Conservation (phyloP, 345 rosid species). For the Eucalyptus tenuipes region DNA sequence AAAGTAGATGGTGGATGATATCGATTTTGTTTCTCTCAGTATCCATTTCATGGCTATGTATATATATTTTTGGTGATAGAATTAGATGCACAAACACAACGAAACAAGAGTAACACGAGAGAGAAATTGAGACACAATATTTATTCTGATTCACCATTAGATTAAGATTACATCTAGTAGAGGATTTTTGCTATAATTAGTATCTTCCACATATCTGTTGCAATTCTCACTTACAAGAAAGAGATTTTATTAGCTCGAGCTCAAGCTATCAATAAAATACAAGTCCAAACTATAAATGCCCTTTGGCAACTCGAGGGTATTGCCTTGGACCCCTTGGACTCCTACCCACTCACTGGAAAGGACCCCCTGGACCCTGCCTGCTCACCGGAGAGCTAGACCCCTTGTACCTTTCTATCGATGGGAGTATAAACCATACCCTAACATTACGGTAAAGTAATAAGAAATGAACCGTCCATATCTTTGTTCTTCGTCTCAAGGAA, state of each 20-base stretch:
- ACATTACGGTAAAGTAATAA: background rate
- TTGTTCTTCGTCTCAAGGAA: background rate
- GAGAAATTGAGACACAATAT: background rate
- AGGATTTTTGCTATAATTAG: background rate
- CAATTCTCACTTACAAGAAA: background rate
- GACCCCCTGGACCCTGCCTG: background rate
- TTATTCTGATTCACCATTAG: background rate
- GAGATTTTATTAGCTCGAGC: no score
- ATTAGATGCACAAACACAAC: background rate
- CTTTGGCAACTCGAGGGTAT: background rate
- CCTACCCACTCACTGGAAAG: rapidly evolving
- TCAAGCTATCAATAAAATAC: background rate
- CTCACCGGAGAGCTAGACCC: background rate
- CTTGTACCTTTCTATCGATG: no score
- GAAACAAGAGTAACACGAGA: no score
- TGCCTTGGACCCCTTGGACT: background rate
- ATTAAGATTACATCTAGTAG: no score
- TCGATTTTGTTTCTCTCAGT: background rate
- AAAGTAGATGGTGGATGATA: background rate
- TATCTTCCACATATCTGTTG: background rate
- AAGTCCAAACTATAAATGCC: background rate
- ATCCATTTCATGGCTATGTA: background rate
- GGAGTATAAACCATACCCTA: background rate
- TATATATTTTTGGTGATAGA: background rate
- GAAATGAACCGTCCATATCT: background rate